Percentiles rank a stretch among this genome's conserved stretches.
These are phyloP conservation scores for Cyberlindnera petersonii DNA, from an alignment of 805 yeast genomes.

Conservation along the genomic window DNA sequence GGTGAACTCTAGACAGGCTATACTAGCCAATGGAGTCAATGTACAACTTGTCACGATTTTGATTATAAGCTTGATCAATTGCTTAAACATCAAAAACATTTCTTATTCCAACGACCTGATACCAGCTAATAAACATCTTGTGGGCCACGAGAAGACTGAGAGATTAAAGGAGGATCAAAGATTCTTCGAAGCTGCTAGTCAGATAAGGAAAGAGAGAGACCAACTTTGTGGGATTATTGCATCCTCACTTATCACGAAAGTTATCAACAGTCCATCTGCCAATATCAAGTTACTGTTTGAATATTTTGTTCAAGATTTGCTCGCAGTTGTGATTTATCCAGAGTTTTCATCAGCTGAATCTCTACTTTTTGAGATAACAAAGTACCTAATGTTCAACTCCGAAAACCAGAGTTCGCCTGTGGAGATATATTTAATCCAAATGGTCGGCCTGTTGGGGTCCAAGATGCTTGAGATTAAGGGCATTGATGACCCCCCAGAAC, in stretches of 20 bases:
- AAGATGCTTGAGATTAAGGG: conserved; percentile 39
- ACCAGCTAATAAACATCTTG: conserved; percentile 2
- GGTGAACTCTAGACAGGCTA: conserved; percentile 38
- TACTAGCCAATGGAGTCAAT: conserved; percentile 40
- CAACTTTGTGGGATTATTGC: conserved; percentile 14
- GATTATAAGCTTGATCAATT: conserved; percentile 41
- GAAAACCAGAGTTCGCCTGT: conserved; percentile 37
- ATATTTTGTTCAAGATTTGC: conserved; percentile 52
- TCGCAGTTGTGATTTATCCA: conserved; percentile 45
- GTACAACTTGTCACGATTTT: conserved; percentile 49
- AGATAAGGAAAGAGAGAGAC: conserved; percentile 9
- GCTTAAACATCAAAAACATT: conserved; percentile 28
- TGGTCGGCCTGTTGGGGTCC: conserved; percentile 59
- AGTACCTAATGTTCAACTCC: conserved; percentile 37
- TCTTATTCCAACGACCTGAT: conserved; percentile 17
- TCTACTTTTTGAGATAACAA: conserved; percentile 43
- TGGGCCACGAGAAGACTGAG: conserved; percentile 14
- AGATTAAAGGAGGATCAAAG: conserved; percentile 14
- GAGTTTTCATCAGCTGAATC: conserved; percentile 61
- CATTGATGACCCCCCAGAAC: conserved; percentile 8
- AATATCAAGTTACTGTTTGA: conserved; percentile 42
- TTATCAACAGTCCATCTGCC: conserved; percentile 32
- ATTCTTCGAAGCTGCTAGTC: neutral
- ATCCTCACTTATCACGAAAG: conserved; percentile 16
- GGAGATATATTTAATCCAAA: conserved; percentile 53